Evolutionary conservation across 345 rosid genomes (phyloP), one percentile per base, ranked within the genome.

Genomic region (Acer campestre): DNA sequence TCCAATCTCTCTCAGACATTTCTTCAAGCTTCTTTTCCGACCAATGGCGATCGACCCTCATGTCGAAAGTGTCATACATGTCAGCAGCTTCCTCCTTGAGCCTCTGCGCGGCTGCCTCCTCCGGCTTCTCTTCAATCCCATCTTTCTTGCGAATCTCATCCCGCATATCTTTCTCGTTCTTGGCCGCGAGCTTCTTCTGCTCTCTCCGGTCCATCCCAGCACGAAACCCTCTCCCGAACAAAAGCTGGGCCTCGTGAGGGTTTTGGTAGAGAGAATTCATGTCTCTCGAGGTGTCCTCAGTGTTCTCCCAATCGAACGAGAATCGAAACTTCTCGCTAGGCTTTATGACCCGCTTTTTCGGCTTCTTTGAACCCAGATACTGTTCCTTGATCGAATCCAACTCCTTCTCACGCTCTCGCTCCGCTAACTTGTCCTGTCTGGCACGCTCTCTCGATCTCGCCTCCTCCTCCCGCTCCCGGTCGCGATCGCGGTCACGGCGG

Each of bases 21-120:
- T 96, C 98, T 58, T 91, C 98, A 1, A 92, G 86, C 85, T 86
- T 88, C 97, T 92, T 95, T 64, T 93, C 92, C 0, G 94, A 87
- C 99, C 98, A 96, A 73, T 93, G 98, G 81, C 94, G 88, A 82
- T 96, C 97, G 20, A 92, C 94, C 72, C 97, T 88, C 97, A 96
- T 94, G 76, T 96, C 97, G 49, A 96, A 96, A 25, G 97, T 82
- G 81, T 96, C 99, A 40, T 96, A 94, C n/a, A 88, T 13, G 53
- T 94, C 97, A 0, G 99, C 97, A 14, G 96, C 97, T 67, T 88
- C 93, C 62, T 92, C 97, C 27, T 90, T 87, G 40, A 89, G 82
- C 81, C 65, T 94, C 82, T 88, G 92, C 0, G 93, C 97, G 0
- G 90, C 93, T 0, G 92, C 97, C 76, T 94, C 99, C 86, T 94